Evolutionary conservation across 2,329 filamentous ascomycete genomes (phyloP), one percentile per base, ranked within the genome.

Genomic region (Trichoderma asperellum): DNA sequence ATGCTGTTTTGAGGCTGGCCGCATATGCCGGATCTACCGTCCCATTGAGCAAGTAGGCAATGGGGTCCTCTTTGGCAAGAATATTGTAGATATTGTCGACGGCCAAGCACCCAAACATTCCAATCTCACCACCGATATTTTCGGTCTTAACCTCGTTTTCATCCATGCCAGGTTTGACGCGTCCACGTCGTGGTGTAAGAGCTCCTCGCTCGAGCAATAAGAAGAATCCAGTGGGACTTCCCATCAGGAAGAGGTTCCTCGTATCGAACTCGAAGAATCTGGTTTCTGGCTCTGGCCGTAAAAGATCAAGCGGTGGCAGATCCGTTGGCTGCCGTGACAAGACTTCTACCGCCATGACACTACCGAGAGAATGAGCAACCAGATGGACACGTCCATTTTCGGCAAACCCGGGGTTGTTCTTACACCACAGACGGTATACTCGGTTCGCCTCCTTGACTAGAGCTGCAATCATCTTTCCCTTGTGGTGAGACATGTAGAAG

Each of bases 1-100:
- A 89, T 6, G 93, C 93, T 24, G 87, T 86, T 79, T 91, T 94
- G 56, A 99, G 85, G 62, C 89, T 89, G 8, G 89, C 84, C 0
- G 94, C 91, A 74, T 97, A 97, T 27, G 86, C 84, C 5, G 89
- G 87, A 77, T 99, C 96, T 53, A 98, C 90, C 4, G 94, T 91
- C 27, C 94, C 93, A 75, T 97, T 99, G 69, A 98, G 87, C 18
- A 95, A 87, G 78, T 97, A 98, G 1, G 94, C 93, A 68, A 99
- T 96, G 2, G 96, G 87, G 74, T 89, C 88, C 73, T 89, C 86
- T 71, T 84, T 85, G 49, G 87, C 83, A 77, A 98, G 88, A 72
- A 99, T 87, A 75, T 99, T 99, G 84, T 98, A 99, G 68, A 99
- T 87, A 77, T 98, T 99, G 81, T 98, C 93, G 1, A 98, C 91